phyloP scores from a whole-genome alignment of 2,329 filamentous ascomycete genomes.

The Pseudocercospora musae region DNA sequence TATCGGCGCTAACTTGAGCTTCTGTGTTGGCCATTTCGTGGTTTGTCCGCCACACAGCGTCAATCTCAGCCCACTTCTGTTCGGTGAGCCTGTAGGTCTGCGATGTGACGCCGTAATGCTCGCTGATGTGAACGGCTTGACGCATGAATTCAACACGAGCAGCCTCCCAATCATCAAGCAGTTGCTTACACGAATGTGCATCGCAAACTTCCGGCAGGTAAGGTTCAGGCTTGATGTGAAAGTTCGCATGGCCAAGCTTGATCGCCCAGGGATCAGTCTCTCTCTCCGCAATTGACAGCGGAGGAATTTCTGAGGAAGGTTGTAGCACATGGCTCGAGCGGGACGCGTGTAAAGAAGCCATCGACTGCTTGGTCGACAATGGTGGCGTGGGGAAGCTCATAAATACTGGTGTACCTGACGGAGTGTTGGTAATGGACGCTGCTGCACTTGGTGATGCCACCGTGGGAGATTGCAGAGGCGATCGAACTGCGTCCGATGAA shows the following conservation, averaged over 20 bases:
- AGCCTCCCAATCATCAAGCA: slow-evolving; percentile 76
- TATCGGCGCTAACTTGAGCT: slow-evolving; percentile 38
- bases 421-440: slow-evolving; percentile 45
- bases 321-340: slow-evolving; percentile 47
- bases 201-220: slow-evolving; percentile 66
- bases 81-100: slow-evolving; percentile 83
- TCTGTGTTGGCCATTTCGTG: slow-evolving; percentile 58
- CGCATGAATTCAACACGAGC: slow-evolving; percentile 85
- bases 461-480: slow-evolving; percentile 81
- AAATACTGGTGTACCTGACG: slow-evolving; percentile 49
- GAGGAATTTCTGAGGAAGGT: slow-evolving; percentile 60
- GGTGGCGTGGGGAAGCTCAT: slow-evolving; percentile 62
- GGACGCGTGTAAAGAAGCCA: slow-evolving; percentile 65
- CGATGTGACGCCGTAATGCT: slow-evolving; percentile 86
- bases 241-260: slow-evolving; percentile 87
- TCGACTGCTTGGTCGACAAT: slow-evolving; percentile 72
- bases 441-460: slow-evolving; percentile 59
- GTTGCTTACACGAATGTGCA: slow-evolving; percentile 56
- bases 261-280: slow-evolving; percentile 68
- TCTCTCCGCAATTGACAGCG: slow-evolving; percentile 53
- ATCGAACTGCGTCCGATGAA: slow-evolving; percentile 60
- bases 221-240: slow-evolving; percentile 78
- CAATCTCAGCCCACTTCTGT: slow-evolving; percentile 81
- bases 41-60: slow-evolving; percentile 68
- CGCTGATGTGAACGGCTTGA: slow-evolving; percentile 80